Base-by-base conservation (phyloP, 2,329 filamentous ascomycete species). In the Aquanectria penicillioides region DNA sequence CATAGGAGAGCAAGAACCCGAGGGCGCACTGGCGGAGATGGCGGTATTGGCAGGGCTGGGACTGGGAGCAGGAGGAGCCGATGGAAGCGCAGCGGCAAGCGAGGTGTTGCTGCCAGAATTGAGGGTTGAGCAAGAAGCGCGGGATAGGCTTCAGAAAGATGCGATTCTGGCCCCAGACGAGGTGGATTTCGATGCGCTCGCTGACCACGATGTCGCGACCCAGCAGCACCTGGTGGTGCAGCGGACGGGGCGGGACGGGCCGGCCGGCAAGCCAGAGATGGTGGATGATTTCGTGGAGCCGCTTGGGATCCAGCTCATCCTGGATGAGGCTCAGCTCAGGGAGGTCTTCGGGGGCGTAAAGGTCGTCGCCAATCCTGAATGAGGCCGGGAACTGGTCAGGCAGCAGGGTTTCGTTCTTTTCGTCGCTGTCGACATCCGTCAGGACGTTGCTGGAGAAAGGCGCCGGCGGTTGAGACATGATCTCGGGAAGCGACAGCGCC, bases 121-220 rank as follows among this genome's bases (percentile, higher is more conserved):
- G 52, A 10, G 70, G 68, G 23, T 71, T 70, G 0, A 81, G 68
- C 0, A 81, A 69, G 43, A 74, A 82, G 2, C 66, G 54, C 1
- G 81, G 81, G 1, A 79, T 57, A 1, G 78, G 77, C 55, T 80
- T 80, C 10, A 80, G 40, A 36, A 68, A 69, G 17, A 80, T 78
- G 36, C 74, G 71, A 10, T 72, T 71, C 15, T 70, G 71, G 41
- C 72, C 69, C 77, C 77, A 80, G 25, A 80, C 65, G 37, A 78
- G 73, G 44, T 79, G 77, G 20, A 79, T 67, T 22, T 77, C 73
- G 9, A 75, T 65, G 12, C 69, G 70, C 48, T 80, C 77, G 15
- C 74, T 77, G 44, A 79, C 63, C 29, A 68, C 54, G 31, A 79
- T 74, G 2, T 76, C 71, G 36, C 75, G 68, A 1, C 57, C 65